Conservation (phyloP, 2,329 filamentous ascomycete genomes). For the Fusarium odoratissimum region DNA sequence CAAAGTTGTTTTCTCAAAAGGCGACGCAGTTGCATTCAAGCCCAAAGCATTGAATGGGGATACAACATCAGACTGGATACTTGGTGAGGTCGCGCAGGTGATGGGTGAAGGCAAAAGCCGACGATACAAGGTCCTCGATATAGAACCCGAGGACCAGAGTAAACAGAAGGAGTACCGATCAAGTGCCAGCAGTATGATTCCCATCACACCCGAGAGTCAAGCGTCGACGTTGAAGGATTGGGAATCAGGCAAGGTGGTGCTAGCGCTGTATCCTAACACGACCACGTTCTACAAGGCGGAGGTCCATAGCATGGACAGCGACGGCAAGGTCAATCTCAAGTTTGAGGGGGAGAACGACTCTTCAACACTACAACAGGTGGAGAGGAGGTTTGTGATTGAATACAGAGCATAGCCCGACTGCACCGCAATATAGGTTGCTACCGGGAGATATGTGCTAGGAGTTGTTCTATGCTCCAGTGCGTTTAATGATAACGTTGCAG, state of each 20-base stretch:
- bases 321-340: conserved; percentile 71
- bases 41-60: conserved; percentile 63
- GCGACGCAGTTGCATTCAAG: conserved; percentile 75
- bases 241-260: conserved; percentile 75
- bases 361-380: conserved; percentile 80
- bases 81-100: conserved; percentile 81
- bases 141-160: conserved; percentile 77
- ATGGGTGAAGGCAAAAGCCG: conserved; percentile 81
- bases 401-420: conserved; percentile 59
- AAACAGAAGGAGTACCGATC: conserved; percentile 77
- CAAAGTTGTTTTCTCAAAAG: conserved; percentile 69
- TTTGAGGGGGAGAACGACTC: conserved; percentile 84
- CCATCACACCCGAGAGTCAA: conserved; percentile 70
- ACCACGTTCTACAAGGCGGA: conserved; percentile 89
- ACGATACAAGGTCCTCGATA: conserved; percentile 83
- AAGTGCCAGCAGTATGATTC: conserved; percentile 79
- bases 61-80: conserved; percentile 71
- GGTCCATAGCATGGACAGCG: conserved; percentile 75
- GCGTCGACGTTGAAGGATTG: conserved; percentile 67
- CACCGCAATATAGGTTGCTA: neutral
- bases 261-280: conserved; percentile 84
- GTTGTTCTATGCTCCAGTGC: neutral
- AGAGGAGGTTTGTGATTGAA: conserved; percentile 80
- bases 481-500: conserved; percentile 21
- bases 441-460: conserved; percentile 2